Percentiles rank a stretch among this genome's conserved stretches.
Evolutionary conservation across 108 stramenopile species (phyloP).

Genomic region (Nitzschia palea): DNA sequence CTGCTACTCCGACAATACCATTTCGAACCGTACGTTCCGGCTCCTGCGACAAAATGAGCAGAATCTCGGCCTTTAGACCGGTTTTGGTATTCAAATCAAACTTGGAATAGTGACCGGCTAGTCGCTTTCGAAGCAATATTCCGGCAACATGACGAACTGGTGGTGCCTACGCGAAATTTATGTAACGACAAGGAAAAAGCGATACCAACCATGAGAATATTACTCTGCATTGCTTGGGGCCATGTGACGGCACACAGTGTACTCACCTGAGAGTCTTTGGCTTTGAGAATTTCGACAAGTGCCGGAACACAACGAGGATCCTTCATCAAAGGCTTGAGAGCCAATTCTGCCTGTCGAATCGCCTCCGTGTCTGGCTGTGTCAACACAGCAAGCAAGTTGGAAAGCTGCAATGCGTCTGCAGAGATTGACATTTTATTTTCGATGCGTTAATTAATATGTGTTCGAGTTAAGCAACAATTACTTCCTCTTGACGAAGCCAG

Average conservation of each 20-base stretch:
- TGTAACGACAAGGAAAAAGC: neutral
- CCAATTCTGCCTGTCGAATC: slow-evolving; percentile 86
- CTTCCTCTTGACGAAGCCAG: no score
- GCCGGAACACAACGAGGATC: slow-evolving; percentile 74
- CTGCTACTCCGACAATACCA: slow-evolving; percentile 78
- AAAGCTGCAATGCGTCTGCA: slow-evolving; percentile 22
- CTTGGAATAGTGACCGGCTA: slow-evolving; percentile 72
- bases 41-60: slow-evolving; percentile 73
- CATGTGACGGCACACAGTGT: neutral
- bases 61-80: slow-evolving; percentile 65
- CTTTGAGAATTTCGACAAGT: slow-evolving; percentile 68
- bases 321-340: slow-evolving; percentile 87
- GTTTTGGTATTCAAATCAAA: slow-evolving; percentile 64
- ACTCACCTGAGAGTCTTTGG: slow-evolving; percentile 55
- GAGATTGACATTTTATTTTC: slow-evolving; percentile 26
- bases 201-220: neutral
- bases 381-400: slow-evolving; percentile 58
- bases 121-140: slow-evolving; percentile 89
- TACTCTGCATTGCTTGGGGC: neutral
- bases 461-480: no score
- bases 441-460: no score
- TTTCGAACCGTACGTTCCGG: slow-evolving; percentile 80
- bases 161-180: slow-evolving; percentile 11
- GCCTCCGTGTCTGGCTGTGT: slow-evolving; percentile 88
- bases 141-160: slow-evolving; percentile 90